phyloP scores from a whole-genome alignment of 148 eudicot genomes.

The Beta vulgaris region DNA sequence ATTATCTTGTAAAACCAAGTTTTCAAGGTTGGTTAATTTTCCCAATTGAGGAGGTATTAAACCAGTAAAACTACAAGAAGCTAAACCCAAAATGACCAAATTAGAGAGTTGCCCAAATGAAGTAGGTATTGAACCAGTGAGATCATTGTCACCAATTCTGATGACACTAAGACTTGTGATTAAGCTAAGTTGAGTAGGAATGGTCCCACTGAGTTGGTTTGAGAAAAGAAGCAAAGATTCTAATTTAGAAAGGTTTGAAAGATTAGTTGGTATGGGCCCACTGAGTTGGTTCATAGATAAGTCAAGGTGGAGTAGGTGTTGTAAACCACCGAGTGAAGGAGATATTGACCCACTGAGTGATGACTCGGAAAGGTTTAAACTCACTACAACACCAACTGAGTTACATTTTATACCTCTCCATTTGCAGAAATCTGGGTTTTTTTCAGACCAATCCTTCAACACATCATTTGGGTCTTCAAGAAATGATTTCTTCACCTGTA shows the following conservation, averaged over 20 bases:
- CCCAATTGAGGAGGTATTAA: conserved; percentile 65
- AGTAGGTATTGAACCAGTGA: conserved; percentile 61
- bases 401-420: conserved; percentile 74
- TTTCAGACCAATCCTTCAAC: conserved; percentile 48
- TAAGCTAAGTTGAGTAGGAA: conserved; percentile 68
- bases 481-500: conserved; percentile 61
- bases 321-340: conserved; percentile 49
- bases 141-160: conserved; percentile 77
- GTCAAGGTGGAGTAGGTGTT: conserved; percentile 72
- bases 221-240: conserved; percentile 61
- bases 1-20: conserved; percentile 62
- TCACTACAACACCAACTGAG: conserved; percentile 38
- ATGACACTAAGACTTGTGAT: conserved; percentile 50
- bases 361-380: conserved; percentile 60
- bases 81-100: conserved; percentile 66
- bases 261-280: conserved; percentile 90
- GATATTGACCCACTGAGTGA: conserved; percentile 70
- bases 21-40: conserved; percentile 39
- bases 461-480: conserved; percentile 56
- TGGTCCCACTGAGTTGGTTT: conserved; percentile 71
- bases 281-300: conserved; percentile 64
- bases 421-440: conserved; percentile 54
- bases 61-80: conserved; percentile 70
- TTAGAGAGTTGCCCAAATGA: conserved; percentile 56
- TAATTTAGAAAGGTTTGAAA: conserved; percentile 66